These are phyloP conservation scores for Leptodermis oblonga DNA, from an alignment of 257 asterid genomes.

Conservation along the genomic window DNA sequence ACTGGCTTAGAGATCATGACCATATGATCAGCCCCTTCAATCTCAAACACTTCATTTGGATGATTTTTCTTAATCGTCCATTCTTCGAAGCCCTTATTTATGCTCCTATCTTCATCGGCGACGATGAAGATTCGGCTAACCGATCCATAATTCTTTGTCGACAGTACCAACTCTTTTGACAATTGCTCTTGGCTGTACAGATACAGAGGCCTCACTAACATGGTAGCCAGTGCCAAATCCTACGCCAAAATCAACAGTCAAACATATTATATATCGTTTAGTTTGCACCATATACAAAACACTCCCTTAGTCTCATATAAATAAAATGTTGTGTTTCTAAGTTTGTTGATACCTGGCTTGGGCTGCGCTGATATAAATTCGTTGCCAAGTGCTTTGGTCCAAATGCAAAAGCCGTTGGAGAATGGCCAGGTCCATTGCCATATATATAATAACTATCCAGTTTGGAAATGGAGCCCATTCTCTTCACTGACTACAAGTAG, in stretches of 20 bases:
- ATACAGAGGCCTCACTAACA: conserved; percentile 19
- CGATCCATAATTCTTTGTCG: conserved; percentile 13
- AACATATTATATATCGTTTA: no score
- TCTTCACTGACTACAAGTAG: background rate
- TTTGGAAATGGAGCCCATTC: background rate
- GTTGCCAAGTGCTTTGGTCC: conserved; percentile 21
- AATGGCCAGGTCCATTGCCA: conserved; percentile 22
- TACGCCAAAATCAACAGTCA: no score
- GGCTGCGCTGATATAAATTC: conserved; percentile 23
- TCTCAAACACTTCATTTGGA: no score
- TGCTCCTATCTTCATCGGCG: no score
- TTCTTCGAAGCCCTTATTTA: no score
- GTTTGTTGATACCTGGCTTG: conserved; percentile 17
- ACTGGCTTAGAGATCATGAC: no score
- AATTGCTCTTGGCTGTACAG: conserved; percentile 13
- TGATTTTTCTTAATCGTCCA: no score
- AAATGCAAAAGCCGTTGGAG: conserved; percentile 20
- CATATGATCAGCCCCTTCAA: no score
- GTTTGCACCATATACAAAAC: no score
- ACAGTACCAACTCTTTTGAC: conserved; percentile 16
- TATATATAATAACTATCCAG: conserved; percentile 17
- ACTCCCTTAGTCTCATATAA: no score
- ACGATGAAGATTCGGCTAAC: no score
- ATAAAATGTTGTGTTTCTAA: no score
- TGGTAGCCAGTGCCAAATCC: conserved; percentile 29